A percentile compares a stretch with the other conserved stretches of the same genome.
Conservation (phyloP, 2,329 filamentous ascomycete genomes). For the Taxawa tesnikishii region DNA sequence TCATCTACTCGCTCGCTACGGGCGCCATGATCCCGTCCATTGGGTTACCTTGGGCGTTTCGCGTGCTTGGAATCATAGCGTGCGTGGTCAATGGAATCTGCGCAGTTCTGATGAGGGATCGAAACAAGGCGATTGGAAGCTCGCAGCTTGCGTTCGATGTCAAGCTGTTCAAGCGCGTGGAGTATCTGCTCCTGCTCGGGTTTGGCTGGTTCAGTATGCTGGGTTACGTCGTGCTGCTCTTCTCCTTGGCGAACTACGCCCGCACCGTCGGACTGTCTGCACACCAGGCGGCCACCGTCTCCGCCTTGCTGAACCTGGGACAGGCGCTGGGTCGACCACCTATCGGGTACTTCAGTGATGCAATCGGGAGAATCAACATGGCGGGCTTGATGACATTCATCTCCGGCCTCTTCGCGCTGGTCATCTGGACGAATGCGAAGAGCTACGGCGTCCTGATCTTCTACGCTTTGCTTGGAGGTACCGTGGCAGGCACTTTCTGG, state of each 20-base stretch:
- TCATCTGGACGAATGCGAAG: conserved; percentile 62
- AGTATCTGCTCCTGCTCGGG: conserved; percentile 52
- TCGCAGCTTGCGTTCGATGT: conserved; percentile 55
- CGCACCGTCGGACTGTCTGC: conserved; percentile 53
- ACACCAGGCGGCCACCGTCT: conserved; percentile 56
- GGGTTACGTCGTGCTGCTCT: conserved; percentile 65
- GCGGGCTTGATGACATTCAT: conserved; percentile 52
- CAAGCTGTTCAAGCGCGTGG: conserved; percentile 45
- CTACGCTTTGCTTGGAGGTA: conserved; percentile 54
- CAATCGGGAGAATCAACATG: conserved; percentile 61
- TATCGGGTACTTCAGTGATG: conserved; percentile 62
- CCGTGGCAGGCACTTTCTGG: conserved; percentile 59
- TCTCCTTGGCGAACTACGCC: conserved; percentile 63
- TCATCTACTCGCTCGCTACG: conserved; percentile 54
- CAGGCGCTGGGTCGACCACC: conserved; percentile 57
- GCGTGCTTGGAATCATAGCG: conserved; percentile 51
- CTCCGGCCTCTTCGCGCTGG: conserved; percentile 51
- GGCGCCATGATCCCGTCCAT: conserved; percentile 56
- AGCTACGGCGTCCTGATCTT: conserved; percentile 57
- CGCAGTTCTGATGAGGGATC: conserved; percentile 52
- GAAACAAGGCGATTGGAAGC: conserved; percentile 59
- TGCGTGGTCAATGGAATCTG: conserved; percentile 53
- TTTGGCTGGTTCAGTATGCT: conserved; percentile 64
- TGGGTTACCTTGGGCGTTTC: conserved; percentile 54
- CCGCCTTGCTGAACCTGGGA: conserved; percentile 59